phyloP scores from a whole-genome alignment of 495 filamentous ascomycete species.

The Massariosphaeria phaeospora region DNA sequence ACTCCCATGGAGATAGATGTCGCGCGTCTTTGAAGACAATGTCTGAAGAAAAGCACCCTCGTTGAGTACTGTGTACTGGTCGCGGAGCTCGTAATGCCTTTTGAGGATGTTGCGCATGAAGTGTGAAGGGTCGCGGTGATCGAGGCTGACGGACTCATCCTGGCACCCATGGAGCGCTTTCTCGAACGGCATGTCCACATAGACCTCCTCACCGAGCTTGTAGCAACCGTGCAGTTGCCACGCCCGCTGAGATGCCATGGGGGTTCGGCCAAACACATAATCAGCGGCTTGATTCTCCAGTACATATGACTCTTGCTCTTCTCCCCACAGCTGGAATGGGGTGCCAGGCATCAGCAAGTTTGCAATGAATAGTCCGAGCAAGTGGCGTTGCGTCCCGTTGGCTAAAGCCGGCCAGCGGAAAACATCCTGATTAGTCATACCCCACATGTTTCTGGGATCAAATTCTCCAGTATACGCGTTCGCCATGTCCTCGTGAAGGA shows the following conservation, averaged over 20 bases:
- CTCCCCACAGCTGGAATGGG: slow-evolving; percentile 62
- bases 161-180: slow-evolving; percentile 54
- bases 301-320: slow-evolving; percentile 66
- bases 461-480: slow-evolving; percentile 63
- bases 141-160: slow-evolving; percentile 54
- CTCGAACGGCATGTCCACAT: slow-evolving; percentile 56
- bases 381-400: slow-evolving; percentile 57
- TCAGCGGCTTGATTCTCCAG: slow-evolving; percentile 63
- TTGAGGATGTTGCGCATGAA: slow-evolving; percentile 63
- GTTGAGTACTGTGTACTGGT: slow-evolving; percentile 56
- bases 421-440: slow-evolving; percentile 68
- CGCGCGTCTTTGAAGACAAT: slow-evolving; percentile 56
- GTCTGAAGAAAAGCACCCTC: slow-evolving; percentile 55
- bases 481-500: slow-evolving; percentile 59
- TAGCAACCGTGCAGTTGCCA: slow-evolving; percentile 71
- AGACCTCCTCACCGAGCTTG: slow-evolving; percentile 51
- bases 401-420: slow-evolving; percentile 67
- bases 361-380: slow-evolving; percentile 60
- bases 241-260: slow-evolving; percentile 61
- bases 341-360: slow-evolving; percentile 63
- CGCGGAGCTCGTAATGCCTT: slow-evolving; percentile 60
- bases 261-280: slow-evolving; percentile 65
- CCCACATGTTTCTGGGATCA: slow-evolving; percentile 68
- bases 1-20: slow-evolving; percentile 52
- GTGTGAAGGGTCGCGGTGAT: slow-evolving; percentile 67